phyloP scores from a whole-genome alignment of 1,284 basidiomycete species.

The Exsudoporus floridanus region DNA sequence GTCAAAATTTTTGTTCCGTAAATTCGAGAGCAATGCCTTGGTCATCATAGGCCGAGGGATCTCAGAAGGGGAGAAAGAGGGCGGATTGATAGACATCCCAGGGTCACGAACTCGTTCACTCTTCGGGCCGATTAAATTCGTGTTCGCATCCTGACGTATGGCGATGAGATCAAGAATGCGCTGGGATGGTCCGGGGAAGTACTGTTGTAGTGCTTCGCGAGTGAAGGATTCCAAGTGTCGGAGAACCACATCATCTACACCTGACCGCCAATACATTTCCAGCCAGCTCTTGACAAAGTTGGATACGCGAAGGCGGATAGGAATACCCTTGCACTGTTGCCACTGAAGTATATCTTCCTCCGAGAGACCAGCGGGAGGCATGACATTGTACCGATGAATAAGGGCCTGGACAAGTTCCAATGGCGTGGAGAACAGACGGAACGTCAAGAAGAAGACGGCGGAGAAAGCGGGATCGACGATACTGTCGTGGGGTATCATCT shows the following conservation, averaged over 20 bases:
- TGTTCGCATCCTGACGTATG: slow-evolving; percentile 48
- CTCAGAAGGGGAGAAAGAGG: slow-evolving; percentile 54
- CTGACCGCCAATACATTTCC: slow-evolving; percentile 83
- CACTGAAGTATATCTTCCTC: slow-evolving; percentile 70
- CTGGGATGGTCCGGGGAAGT: slow-evolving; percentile 68
- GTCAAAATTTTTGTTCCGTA: slow-evolving; percentile 59
- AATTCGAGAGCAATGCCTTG: slow-evolving; percentile 68
- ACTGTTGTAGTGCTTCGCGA: slow-evolving; percentile 55
- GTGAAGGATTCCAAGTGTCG: slow-evolving; percentile 64
- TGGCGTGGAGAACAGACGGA: slow-evolving; percentile 90
- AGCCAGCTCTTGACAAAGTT: slow-evolving; percentile 95
- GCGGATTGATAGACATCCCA: slow-evolving; percentile 68
- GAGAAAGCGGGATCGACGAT: slow-evolving; percentile 84
- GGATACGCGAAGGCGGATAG: slow-evolving; percentile 85
- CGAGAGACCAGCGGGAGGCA: slow-evolving; percentile 56
- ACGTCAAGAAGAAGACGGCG: slow-evolving; percentile 92
- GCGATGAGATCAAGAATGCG: slow-evolving; percentile 73
- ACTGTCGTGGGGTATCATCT: slow-evolving; percentile 94
- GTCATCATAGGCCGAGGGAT: slow-evolving; percentile 82
- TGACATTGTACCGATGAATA: slow-evolving; percentile 79
- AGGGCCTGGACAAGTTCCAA: slow-evolving; percentile 73
- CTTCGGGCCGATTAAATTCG: slow-evolving; percentile 50
- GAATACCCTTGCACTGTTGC: slow-evolving; percentile 84
- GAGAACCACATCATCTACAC: slow-evolving; percentile 62
- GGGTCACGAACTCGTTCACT: slow-evolving; percentile 65